phyloP scores from a whole-genome alignment of 805 yeast species.

The Nakazawaea anatomiae region DNA sequence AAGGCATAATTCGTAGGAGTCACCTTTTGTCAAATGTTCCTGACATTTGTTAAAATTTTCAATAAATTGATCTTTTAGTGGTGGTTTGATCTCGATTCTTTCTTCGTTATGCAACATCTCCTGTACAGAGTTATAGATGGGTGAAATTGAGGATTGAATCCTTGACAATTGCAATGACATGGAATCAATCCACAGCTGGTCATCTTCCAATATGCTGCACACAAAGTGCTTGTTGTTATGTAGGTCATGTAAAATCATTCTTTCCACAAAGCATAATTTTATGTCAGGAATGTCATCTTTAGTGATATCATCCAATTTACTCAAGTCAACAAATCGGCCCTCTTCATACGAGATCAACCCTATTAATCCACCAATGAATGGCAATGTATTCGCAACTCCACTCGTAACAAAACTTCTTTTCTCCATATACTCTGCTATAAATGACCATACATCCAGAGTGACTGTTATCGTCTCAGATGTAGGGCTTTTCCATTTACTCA shows the following conservation, averaged over 20 bases:
- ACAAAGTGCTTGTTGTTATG: constrained; percentile 38
- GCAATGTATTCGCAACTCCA: constrained; percentile 37
- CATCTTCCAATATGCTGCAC: constrained; percentile 42
- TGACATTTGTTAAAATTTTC: constrained; percentile 59
- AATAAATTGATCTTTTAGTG: constrained; percentile 49
- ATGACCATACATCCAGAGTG: constrained; percentile 40
- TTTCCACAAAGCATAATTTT: constrained; percentile 63
- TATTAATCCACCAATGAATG: constrained; percentile 87
- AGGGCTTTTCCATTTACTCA: constrained; percentile 23
- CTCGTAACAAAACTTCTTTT: constrained; percentile 23
- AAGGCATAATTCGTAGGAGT: constrained; percentile 89
- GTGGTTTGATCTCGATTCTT: constrained; percentile 32
- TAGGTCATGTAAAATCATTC: constrained; percentile 55
- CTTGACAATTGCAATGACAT: constrained; percentile 8
- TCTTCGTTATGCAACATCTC: constrained; percentile 5
- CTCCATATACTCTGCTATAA: constrained; percentile 43
- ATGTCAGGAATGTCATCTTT: constrained; percentile 56
- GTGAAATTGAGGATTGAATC: not conserved
- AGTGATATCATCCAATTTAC: constrained; percentile 32
- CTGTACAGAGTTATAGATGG: not conserved
- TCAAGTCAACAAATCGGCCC: constrained; percentile 44
- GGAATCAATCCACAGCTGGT: constrained; percentile 29
- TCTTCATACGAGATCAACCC: constrained; percentile 89
- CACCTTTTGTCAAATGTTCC: constrained; percentile 65
- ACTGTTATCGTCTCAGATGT: constrained; percentile 3